A percentile compares a stretch with the other conserved stretches of the same genome.
Conservation (phyloP, 148 eudicot species). For the Chenopodium suecicum region DNA sequence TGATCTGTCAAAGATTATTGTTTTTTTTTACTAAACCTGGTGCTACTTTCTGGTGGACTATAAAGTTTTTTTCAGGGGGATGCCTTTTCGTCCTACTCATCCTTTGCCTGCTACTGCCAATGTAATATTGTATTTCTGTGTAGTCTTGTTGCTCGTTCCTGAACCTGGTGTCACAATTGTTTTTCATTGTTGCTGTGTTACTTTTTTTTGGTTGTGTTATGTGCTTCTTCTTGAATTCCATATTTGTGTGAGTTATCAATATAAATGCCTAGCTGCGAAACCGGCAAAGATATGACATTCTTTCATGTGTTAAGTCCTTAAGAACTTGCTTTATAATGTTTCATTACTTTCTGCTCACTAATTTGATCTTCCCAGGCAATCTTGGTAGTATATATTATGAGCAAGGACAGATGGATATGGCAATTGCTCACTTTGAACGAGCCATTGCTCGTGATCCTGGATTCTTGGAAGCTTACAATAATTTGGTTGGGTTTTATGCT, state of each 20-base stretch:
- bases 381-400: conserved; percentile 79
- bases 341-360: not conserved
- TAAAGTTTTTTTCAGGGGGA: not conserved
- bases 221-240: not conserved
- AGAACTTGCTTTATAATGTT: not conserved
- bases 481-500: conserved; percentile 55
- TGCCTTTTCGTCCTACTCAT: not conserved
- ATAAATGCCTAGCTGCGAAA: not conserved
- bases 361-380: conserved; percentile 51
- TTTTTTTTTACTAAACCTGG: not conserved
- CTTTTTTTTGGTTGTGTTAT: not conserved
- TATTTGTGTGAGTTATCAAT: not conserved
- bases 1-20: not conserved
- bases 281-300: not conserved
- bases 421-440: conserved; percentile 72
- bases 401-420: conserved; percentile 89
- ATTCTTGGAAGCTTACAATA: conserved; percentile 91
- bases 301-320: not conserved
- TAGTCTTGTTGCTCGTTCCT: too few species aligned
- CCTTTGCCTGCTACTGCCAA: not conserved
- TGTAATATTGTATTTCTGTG: not conserved
- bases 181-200: not conserved
- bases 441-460: conserved; percentile 80
- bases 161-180: too few species aligned
- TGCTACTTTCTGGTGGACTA: conserved; percentile 1